phyloP scores from a whole-genome alignment of 306 rosid genomes.

The Gastrolobium villosum region DNA sequence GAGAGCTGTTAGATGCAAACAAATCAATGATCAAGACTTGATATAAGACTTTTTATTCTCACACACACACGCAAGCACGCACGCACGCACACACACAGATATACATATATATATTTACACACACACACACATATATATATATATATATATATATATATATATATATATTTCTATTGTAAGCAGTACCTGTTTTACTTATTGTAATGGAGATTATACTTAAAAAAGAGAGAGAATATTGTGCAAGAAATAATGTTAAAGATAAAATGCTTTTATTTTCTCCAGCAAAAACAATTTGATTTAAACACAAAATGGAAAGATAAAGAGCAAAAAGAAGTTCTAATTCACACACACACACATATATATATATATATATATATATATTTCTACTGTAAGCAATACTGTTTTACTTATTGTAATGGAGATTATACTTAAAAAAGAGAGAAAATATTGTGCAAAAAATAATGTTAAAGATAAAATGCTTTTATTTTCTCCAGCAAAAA shows the following conservation, averaged over 20 bases:
- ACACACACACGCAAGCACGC: too few relatives aligned
- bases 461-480: background rate
- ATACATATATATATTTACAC: too few relatives aligned
- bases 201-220: background rate
- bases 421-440: background rate
- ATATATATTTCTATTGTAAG: background rate
- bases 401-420: constrained; percentile 7
- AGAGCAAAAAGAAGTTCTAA: background rate
- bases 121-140: too few relatives aligned
- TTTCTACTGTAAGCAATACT: too few relatives aligned
- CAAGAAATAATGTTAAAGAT: background rate
- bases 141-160: too few relatives aligned
- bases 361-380: too few relatives aligned
- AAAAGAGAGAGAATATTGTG: background rate
- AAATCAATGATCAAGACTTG: too few relatives aligned
- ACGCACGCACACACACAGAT: too few relatives aligned
- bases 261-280: background rate
- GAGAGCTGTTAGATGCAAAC: too few relatives aligned
- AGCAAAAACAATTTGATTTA: background rate
- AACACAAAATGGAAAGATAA: background rate
- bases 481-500: background rate
- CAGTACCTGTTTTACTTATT: constrained; percentile 4
- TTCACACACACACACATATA: too few relatives aligned
- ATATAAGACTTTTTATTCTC: too few relatives aligned
- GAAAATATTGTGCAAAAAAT: background rate